Evolutionary conservation across 2,329 filamentous ascomycete species (phyloP).

Genomic region (Bipolaris cookei): DNA sequence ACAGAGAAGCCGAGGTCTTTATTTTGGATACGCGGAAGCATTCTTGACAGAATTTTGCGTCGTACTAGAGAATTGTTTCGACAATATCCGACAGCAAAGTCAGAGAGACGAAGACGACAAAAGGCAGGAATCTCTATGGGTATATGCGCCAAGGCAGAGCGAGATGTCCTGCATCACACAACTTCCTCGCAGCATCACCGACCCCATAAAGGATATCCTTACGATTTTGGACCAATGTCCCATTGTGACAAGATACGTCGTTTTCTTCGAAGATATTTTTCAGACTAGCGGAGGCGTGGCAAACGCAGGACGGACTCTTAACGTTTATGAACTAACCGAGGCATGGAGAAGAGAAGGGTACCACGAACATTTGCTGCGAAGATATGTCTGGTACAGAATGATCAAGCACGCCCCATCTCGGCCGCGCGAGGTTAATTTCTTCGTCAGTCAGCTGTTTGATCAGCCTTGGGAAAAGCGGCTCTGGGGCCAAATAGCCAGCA

Average conservation of each 20-base stretch:
- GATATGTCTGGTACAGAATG: slow-evolving; percentile 1
- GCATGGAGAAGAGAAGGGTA: slow-evolving; percentile 1
- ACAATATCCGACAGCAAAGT: not conserved
- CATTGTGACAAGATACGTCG: not conserved
- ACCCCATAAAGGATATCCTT: slow-evolving; percentile 2
- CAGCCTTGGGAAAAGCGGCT: not conserved
- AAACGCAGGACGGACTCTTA: not conserved
- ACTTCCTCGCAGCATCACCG: not conserved
- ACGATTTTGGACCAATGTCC: not conserved
- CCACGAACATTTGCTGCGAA: not conserved
- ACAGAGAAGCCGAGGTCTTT: not conserved
- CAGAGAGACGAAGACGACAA: not conserved
- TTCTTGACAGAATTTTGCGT: not conserved
- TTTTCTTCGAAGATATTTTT: not conserved
- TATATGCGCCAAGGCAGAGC: not conserved
- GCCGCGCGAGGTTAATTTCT: not conserved
- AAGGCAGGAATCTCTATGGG: not conserved
- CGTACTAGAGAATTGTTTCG: not conserved
- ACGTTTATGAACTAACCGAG: not conserved
- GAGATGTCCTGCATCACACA: not conserved
- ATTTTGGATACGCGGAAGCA: not conserved
- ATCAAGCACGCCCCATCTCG: not conserved
- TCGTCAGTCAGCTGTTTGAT: not conserved
- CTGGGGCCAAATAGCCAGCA: not conserved
- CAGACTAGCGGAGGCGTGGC: not conserved